A percentile compares a stretch with the other conserved stretches of the same genome.
Conservation (phyloP, 495 filamentous ascomycete genomes). For the Penicillium manginii region DNA sequence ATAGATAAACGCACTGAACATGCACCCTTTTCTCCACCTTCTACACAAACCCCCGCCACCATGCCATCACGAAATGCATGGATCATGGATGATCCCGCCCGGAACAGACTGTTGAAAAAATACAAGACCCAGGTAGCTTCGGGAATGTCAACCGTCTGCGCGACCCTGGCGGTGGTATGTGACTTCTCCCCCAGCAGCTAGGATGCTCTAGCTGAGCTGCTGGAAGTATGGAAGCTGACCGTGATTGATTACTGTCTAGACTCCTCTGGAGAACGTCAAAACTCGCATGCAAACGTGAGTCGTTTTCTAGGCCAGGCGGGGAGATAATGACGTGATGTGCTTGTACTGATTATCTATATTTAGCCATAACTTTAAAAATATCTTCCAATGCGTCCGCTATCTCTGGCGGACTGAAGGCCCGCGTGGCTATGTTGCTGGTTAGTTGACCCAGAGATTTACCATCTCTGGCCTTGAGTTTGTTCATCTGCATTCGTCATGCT, state of each 20-base stretch:
- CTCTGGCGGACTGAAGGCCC: constrained; percentile 51
- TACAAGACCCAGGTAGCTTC: constrained; percentile 54
- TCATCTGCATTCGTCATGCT: not conserved
- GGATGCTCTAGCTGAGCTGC: not conserved
- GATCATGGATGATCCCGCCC: constrained; percentile 45
- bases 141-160: constrained; percentile 46
- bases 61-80: constrained; percentile 42
- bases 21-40: constrained; percentile 40
- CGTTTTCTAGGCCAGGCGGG: not conserved
- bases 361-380: constrained; percentile 50
- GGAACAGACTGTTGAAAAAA: constrained; percentile 47
- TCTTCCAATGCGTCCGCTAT: constrained; percentile 46
- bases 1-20: constrained; percentile 48
- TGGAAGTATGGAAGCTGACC: not conserved
- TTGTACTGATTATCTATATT: too few relatives aligned
- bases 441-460: not conserved
- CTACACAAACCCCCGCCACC: constrained; percentile 33
- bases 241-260: constrained; percentile 26
- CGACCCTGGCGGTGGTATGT: constrained; percentile 52
- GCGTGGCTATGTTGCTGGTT: constrained; percentile 53
- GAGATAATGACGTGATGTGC: too few relatives aligned
- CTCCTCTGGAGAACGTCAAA: constrained; percentile 53
- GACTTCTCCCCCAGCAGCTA: not conserved
- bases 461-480: not conserved
- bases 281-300: constrained; percentile 57